A percentile compares a stretch with the other conserved stretches of the same genome.
These are phyloP conservation scores for Saccharomycopsis phalli DNA, from an alignment of 1,139 yeast species.

Conservation along the genomic window DNA sequence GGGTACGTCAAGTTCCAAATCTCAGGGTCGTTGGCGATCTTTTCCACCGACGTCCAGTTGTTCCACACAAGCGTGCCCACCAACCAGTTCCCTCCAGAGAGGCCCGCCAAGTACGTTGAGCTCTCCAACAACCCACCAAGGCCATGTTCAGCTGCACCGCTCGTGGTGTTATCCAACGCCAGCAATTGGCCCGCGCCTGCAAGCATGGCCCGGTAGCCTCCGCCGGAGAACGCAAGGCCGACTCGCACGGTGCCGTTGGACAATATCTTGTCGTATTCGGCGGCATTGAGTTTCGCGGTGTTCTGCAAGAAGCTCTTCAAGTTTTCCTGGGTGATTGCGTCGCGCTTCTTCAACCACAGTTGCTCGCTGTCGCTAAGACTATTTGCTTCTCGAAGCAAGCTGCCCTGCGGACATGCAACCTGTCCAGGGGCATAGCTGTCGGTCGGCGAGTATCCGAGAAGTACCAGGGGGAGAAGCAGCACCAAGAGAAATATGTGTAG, in stretches of 20 bases:
- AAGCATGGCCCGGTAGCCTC: constrained; percentile 89
- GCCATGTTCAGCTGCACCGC: constrained; percentile 43
- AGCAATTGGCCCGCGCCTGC: constrained; percentile 81
- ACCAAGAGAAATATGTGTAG: background rate
- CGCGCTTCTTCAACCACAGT: constrained; percentile 37
- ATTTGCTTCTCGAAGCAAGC: constrained; percentile 30
- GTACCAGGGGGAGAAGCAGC: background rate
- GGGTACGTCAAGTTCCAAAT: constrained; percentile 55
- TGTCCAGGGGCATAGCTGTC: constrained; percentile 57
- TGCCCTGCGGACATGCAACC: constrained; percentile 42
- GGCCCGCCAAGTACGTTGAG: constrained; percentile 53
- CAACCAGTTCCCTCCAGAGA: constrained; percentile 74
- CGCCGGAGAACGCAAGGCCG: constrained; percentile 81
- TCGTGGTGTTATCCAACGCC: constrained; percentile 73
- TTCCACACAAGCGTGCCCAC: constrained; percentile 61
- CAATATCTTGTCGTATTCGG: constrained; percentile 37
- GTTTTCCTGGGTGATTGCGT: constrained; percentile 37
- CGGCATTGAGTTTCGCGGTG: constrained; percentile 48
- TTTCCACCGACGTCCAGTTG: constrained; percentile 53
- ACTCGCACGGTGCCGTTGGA: constrained; percentile 26
- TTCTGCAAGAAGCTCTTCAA: constrained; percentile 44
- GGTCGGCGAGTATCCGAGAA: constrained; percentile 50
- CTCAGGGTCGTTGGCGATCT: constrained; percentile 33
- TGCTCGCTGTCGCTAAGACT: constrained; percentile 26
- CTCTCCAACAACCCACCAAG: constrained; percentile 60